phyloP scores from a whole-genome alignment of 2,329 filamentous ascomycete genomes.

The Fusarium circinatum region DNA sequence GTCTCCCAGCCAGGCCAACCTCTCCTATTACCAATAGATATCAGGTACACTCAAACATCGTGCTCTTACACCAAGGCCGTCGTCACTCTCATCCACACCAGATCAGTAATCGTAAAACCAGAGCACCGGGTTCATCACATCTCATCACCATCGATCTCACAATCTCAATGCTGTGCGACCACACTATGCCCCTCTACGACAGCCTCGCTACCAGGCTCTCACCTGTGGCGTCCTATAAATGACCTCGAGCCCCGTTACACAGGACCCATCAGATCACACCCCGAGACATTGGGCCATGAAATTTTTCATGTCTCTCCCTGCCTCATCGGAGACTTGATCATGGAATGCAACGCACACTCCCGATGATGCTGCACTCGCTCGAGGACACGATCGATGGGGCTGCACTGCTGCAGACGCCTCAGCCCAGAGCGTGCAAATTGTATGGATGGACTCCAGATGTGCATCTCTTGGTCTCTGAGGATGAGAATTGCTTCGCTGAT shows the following conservation, averaged over 20 bases:
- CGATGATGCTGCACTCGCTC: slow-evolving; percentile 36
- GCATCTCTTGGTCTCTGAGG: slow-evolving; percentile 49
- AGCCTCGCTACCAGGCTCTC: neutral
- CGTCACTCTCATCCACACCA: slow-evolving; percentile 5
- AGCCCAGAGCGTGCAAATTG: slow-evolving; percentile 14
- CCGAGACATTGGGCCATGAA: slow-evolving; percentile 38
- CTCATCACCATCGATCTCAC: slow-evolving; percentile 19
- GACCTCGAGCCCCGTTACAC: neutral
- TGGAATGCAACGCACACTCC: slow-evolving; percentile 6
- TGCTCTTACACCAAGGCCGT: neutral
- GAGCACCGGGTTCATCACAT: slow-evolving; percentile 31
- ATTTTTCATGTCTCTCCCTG: neutral
- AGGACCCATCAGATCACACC: slow-evolving; percentile 7
- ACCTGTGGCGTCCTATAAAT: slow-evolving; percentile 32
- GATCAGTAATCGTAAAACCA: slow-evolving; percentile 10
- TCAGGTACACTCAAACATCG: neutral
- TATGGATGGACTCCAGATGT: slow-evolving; percentile 70
- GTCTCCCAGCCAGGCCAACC: neutral
- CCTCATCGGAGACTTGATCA: slow-evolving; percentile 23
- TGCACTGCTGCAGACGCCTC: slow-evolving; percentile 31
- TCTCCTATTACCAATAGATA: neutral
- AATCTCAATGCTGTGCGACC: slow-evolving; percentile 30
- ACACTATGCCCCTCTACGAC: slow-evolving; percentile 9
- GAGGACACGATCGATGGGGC: slow-evolving; percentile 27
- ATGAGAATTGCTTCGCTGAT: slow-evolving; percentile 71